phyloP scores from a whole-genome alignment of 2,329 filamentous ascomycete genomes.

The Dactylellina drechsleri region DNA sequence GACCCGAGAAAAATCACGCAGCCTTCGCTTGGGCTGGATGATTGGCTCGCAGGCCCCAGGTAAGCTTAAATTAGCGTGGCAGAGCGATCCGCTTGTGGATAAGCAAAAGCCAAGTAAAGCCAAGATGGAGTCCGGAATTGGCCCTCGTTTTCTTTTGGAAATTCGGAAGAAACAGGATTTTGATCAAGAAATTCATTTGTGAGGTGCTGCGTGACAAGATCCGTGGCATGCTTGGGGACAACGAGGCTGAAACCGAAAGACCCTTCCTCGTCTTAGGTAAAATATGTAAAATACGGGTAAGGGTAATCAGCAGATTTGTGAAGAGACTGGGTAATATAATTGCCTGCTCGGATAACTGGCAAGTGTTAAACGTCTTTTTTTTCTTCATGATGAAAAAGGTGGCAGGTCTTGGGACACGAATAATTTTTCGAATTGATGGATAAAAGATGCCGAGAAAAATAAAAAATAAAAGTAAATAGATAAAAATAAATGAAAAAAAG shows the following conservation, averaged over 20 bases:
- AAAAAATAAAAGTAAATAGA: neutral
- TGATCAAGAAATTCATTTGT: neutral
- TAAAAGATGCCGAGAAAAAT: too few relatives aligned
- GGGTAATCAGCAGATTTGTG: constrained; percentile 2
- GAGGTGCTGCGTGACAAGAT: too few relatives aligned
- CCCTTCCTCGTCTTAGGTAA: too few relatives aligned
- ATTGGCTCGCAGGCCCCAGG: constrained; percentile 53
- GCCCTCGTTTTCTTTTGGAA: constrained; percentile 27
- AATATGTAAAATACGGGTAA: too few relatives aligned
- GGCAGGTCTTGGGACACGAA: neutral
- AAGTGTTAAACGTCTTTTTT: too few relatives aligned
- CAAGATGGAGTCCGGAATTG: constrained; percentile 53
- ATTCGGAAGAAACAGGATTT: constrained; percentile 40
- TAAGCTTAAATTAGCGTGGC: constrained; percentile 55
- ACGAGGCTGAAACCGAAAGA: neutral
- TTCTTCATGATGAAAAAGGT: too few relatives aligned
- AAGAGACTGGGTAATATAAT: too few relatives aligned
- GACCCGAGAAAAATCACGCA: constrained; percentile 53
- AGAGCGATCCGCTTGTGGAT: constrained; percentile 46
- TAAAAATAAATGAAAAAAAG: neutral
- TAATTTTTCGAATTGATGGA: neutral
- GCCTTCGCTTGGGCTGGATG: constrained; percentile 52
- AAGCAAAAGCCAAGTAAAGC: constrained; percentile 45
- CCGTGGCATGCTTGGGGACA: neutral
- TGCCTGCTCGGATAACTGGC: too few relatives aligned